Evolutionary conservation across 768 basidiomycete genomes (phyloP).

Genomic region (Lactarius psammicola): DNA sequence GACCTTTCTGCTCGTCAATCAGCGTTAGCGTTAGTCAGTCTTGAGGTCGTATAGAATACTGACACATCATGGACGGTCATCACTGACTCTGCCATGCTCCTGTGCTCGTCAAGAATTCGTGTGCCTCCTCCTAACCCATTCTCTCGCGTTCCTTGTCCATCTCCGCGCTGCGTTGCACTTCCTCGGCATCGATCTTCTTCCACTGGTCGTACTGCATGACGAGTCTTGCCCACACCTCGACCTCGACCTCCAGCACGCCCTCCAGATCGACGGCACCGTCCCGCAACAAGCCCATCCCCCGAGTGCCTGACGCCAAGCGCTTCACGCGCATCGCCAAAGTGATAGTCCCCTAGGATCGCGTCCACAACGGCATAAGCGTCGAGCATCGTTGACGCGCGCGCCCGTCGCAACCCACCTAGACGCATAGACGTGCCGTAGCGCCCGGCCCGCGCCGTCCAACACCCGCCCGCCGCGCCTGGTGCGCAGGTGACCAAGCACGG

Average conservation of each 20-base stretch:
- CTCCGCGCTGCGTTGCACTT: slow-evolving; percentile 54
- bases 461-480: slow-evolving; percentile 48
- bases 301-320: not conserved
- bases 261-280: slow-evolving; percentile 38
- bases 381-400: slow-evolving; percentile 91
- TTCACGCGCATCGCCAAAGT: slow-evolving; percentile 31
- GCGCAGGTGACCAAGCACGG: slow-evolving; percentile 53
- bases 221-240: slow-evolving; percentile 40
- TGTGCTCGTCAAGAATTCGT: slow-evolving; percentile 32
- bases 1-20: no score
- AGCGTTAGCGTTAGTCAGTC: no score
- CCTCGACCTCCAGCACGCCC: slow-evolving; percentile 49
- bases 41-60: no score
- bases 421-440: slow-evolving; percentile 73
- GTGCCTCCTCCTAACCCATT: slow-evolving; percentile 66
- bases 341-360: slow-evolving; percentile 59
- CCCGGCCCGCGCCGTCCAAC: slow-evolving; percentile 37
- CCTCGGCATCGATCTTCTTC: slow-evolving; percentile 71
- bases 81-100: not conserved
- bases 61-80: not conserved
- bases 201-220: slow-evolving; percentile 72
- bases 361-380: slow-evolving; percentile 85
- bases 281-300: slow-evolving; percentile 35
- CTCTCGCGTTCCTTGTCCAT: slow-evolving; percentile 74
- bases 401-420: slow-evolving; percentile 93